Evolutionary conservation across 1,284 basidiomycete species (phyloP).

Genomic region (Irpex sp.): DNA sequence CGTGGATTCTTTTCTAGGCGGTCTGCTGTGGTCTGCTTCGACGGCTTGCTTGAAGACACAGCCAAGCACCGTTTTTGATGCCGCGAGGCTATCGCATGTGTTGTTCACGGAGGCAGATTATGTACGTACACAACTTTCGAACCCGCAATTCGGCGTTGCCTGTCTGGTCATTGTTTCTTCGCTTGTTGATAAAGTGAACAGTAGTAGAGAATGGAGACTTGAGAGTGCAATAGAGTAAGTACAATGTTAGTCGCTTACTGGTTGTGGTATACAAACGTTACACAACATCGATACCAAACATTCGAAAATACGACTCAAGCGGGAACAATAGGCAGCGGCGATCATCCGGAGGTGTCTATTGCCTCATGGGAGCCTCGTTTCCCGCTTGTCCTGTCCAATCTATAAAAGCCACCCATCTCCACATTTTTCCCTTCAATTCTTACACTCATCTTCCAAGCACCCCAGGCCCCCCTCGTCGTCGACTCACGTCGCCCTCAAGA

Average conservation of each 20-base stretch:
- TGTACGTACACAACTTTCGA: background rate
- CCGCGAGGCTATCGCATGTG: background rate
- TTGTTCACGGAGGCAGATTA: background rate
- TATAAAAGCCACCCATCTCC: constrained; percentile 38
- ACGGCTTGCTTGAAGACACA: background rate
- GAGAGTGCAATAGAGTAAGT: too few relatives aligned
- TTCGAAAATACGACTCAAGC: background rate
- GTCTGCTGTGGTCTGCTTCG: background rate
- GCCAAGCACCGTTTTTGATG: background rate
- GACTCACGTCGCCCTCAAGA: constrained; percentile 7
- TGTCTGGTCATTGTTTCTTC: background rate
- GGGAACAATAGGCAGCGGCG: constrained; percentile 14
- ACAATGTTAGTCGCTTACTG: too few relatives aligned
- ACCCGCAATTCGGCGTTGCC: background rate
- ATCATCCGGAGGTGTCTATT: constrained; percentile 10
- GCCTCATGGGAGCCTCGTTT: constrained; percentile 46
- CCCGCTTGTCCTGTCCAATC: constrained; percentile 31
- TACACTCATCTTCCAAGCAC: constrained; percentile 8
- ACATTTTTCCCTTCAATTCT: constrained; percentile 15
- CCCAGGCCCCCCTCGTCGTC: constrained; percentile 15
- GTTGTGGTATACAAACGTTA: background rate
- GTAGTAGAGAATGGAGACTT: too few relatives aligned
- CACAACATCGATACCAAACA: background rate
- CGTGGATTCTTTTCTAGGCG: background rate
- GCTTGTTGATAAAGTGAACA: too few relatives aligned